Base-by-base conservation (phyloP, 2,329 filamentous ascomycete genomes). In the Paecilomyces variotii region DNA sequence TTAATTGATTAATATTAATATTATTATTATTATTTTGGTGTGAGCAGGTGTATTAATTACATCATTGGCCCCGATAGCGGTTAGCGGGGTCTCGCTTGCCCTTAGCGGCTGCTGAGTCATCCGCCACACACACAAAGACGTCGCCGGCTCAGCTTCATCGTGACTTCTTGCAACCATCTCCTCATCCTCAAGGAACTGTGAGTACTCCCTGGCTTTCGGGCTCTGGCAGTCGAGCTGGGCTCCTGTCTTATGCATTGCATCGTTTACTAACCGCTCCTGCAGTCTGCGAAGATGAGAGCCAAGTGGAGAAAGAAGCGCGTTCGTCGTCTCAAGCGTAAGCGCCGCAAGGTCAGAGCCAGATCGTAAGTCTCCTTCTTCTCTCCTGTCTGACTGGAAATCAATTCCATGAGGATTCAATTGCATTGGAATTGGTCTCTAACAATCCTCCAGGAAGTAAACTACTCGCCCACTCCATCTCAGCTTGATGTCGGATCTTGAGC, bases 301-400 rank as follows among this genome's bases (percentile, higher is more conserved):
- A 97, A 97, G 86, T 97, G 94, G 94, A 94, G 93, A 86, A 99
- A 99, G 90, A 99, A 99, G 93, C 87, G 94, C 80, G 92, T 96
- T 83, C 87, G 94, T 76, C 88, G 94, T 82, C 91, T 99, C 81
- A 97, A 97, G 89, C 89, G 92, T 79, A 99, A 99, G 92, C 91
- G 94, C 84, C 95, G 94, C 91, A 99, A 99, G 93, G 96, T 94
- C 83, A 87, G 94, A 80, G 94, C 93, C 75, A 84, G 94, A 84
- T 92, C 87, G 94, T 97, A 85, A 86, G 91, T 81, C 64, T 59
- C 30, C 53, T 30, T 51, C 24, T 9, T 34, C 5, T n/a, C 30
- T 50, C 50, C 27, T 52, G 1, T 12, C 3, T 55, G 45, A n/a
- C 39, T 19, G n/a, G 27, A 34, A 50, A 57, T 53, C 19, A 19